phyloP scores from a whole-genome alignment of 768 basidiomycete species.

The Steccherinum ochraceum region DNA sequence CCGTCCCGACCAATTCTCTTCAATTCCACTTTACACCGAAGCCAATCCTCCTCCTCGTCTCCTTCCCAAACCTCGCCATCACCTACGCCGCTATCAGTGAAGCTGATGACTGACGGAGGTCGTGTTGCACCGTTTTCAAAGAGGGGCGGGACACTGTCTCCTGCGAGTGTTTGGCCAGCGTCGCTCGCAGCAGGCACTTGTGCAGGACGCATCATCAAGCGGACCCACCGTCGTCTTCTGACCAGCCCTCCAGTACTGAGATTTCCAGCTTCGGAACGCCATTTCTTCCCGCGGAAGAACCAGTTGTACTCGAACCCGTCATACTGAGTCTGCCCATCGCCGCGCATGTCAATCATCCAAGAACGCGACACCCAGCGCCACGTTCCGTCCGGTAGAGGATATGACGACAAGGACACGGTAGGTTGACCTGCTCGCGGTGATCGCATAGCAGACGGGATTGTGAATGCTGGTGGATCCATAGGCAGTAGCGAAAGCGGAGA shows the following conservation, averaged over 20 bases:
- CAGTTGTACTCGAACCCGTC: constrained; percentile 88
- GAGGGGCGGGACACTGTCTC: background rate
- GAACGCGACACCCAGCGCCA: constrained; percentile 77
- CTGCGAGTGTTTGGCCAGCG: background rate
- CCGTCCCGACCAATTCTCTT: constrained; percentile 56
- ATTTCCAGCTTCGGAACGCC: constrained; percentile 57
- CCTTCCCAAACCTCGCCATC: constrained; percentile 45
- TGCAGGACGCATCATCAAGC: constrained; percentile 74
- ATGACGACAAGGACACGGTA: constrained; percentile 51
- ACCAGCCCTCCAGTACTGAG: constrained; percentile 69
- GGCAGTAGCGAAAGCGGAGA: constrained; percentile 66
- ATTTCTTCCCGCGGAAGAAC: constrained; percentile 58
- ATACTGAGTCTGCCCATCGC: constrained; percentile 70
- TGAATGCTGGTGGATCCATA: constrained; percentile 68
- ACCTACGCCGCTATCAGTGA: constrained; percentile 23
- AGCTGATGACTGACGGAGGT: constrained; percentile 20
- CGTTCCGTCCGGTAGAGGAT: constrained; percentile 71
- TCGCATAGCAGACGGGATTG: constrained; percentile 38
- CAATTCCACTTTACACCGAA: constrained; percentile 46
- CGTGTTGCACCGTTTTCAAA: constrained; percentile 10
- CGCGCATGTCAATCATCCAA: constrained; percentile 90
- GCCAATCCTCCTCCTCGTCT: constrained; percentile 52
- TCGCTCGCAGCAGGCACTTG: background rate
- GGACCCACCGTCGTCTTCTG: constrained; percentile 73
- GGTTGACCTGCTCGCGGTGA: constrained; percentile 40